These are phyloP conservation scores for Dactylellina cionopaga DNA, from an alignment of 2,329 filamentous ascomycete species.

Conservation along the genomic window DNA sequence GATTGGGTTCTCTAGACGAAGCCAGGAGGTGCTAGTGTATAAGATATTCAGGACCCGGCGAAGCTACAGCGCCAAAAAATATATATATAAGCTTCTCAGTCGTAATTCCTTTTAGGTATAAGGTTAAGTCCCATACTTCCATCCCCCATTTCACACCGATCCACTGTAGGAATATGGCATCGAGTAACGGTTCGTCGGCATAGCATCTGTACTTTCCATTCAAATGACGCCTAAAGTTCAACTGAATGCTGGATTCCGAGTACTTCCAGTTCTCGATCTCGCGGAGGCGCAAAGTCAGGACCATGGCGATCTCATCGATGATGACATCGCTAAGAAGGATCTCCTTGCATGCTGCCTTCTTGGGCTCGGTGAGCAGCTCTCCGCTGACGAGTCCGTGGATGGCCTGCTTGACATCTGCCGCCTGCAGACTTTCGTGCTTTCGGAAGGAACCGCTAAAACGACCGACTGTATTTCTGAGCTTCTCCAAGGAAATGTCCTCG, in stretches of 20 bases:
- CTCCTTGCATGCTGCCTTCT: conserved; percentile 47
- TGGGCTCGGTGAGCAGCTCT: conserved; percentile 47
- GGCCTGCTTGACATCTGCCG: conserved; percentile 36
- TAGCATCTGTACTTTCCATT: conserved; percentile 70
- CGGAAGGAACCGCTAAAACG: conserved; percentile 35
- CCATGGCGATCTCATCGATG: conserved; percentile 45
- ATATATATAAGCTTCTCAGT: background rate
- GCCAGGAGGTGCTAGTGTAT: conserved; percentile 25
- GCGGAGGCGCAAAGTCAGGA: conserved; percentile 37
- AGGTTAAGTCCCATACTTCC: conserved; percentile 58
- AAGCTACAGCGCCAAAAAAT: conserved; percentile 13
- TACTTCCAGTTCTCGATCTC: conserved; percentile 66
- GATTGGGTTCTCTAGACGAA: conserved; percentile 21
- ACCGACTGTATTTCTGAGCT: conserved; percentile 36
- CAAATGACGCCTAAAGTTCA: conserved; percentile 67
- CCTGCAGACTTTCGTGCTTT: conserved; percentile 3
- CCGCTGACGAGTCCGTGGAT: conserved; percentile 48
- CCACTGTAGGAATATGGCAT: conserved; percentile 68
- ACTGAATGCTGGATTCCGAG: conserved; percentile 61
- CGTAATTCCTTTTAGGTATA: background rate
- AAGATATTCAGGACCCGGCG: conserved; percentile 30
- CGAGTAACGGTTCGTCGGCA: conserved; percentile 70
- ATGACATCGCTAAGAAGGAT: conserved; percentile 40
- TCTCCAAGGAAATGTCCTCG: conserved; percentile 11
- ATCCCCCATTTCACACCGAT: conserved; percentile 66